Percentiles rank a stretch among this genome's conserved stretches.
phyloP scores from a whole-genome alignment of 768 basidiomycete species.

The Tricholoma saponaceum region DNA sequence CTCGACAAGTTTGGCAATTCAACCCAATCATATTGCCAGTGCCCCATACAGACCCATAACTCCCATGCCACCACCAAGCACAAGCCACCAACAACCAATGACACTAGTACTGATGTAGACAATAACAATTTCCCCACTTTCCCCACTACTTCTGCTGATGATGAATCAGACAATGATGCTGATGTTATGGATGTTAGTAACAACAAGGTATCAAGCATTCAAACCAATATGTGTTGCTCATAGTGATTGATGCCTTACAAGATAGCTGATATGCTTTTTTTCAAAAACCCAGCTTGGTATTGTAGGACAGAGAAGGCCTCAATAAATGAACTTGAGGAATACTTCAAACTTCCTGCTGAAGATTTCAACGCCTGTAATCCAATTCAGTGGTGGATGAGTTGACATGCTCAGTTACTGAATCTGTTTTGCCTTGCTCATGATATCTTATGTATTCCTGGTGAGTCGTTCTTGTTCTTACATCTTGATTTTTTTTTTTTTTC shows the following conservation, averaged over 20 bases:
- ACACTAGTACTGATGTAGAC: background rate
- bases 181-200: background rate
- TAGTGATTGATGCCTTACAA: background rate
- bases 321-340: too few species aligned
- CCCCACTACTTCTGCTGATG: background rate
- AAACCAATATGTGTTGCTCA: background rate
- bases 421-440: too few species aligned
- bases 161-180: background rate
- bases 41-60: background rate
- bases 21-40: background rate
- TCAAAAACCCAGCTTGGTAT: background rate
- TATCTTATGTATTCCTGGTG: too few species aligned
- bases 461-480: too few species aligned
- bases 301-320: too few species aligned
- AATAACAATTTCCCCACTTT: background rate
- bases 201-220: background rate
- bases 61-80: background rate
- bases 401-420: too few species aligned
- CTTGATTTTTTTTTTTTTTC: too few species aligned
- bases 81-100: background rate
- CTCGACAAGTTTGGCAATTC: background rate
- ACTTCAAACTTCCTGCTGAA: too few species aligned
- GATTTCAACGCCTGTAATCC: too few species aligned
- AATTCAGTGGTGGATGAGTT: too few species aligned
- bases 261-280: background rate